Evolutionary conservation across 108 stramenopile genomes (phyloP), one percentile per base, ranked within the genome.

Genomic region (Seminavis robusta): DNA sequence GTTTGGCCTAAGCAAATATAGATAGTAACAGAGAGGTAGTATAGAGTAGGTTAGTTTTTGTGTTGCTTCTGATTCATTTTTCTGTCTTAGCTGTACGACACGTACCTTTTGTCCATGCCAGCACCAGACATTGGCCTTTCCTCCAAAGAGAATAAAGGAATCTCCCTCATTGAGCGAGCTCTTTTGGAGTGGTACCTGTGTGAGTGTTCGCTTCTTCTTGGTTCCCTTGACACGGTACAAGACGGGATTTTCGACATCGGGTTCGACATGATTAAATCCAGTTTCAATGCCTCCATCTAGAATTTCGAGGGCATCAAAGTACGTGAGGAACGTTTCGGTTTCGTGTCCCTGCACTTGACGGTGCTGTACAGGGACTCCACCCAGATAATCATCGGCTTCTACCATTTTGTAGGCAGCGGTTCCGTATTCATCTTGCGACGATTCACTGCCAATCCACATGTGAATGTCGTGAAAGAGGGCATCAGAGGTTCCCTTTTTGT

Each of bases 321-420:
- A 73, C 24, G 56, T 41, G 29, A 69, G 37, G 62, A 97, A 97
- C 17, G 63, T 54, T 26, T 46, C 39, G 9, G 84, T 80, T 79
- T 95, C 96, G 31, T 63, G 41, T 15, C 94, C 92, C 67, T 94
- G 76, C 1, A 84, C 63, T 62, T 97, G 92, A 16, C 95, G 81
- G 69, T 90, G 91, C 67, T 97, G 95, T 20, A 96, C 76, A 11
- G 94, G 73, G 11, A 58, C 71, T 6, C 86, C 88, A 3, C 92
- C 95, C 26, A 96, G 48, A 6, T 65, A 47, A 31, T 95, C 92
- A 63, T 97, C 97, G 38, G 88, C 79, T 76, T 95, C 97, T 27
- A 94, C 91, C 55, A 93, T 86, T 68, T 95, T 95, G 64, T 76
- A 76, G 36, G 75, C 97, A 0, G 94, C 94, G 29, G 88, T 78